Base-by-base conservation (phyloP, 2,329 filamentous ascomycete species). In the Trichoderma sp. region DNA sequence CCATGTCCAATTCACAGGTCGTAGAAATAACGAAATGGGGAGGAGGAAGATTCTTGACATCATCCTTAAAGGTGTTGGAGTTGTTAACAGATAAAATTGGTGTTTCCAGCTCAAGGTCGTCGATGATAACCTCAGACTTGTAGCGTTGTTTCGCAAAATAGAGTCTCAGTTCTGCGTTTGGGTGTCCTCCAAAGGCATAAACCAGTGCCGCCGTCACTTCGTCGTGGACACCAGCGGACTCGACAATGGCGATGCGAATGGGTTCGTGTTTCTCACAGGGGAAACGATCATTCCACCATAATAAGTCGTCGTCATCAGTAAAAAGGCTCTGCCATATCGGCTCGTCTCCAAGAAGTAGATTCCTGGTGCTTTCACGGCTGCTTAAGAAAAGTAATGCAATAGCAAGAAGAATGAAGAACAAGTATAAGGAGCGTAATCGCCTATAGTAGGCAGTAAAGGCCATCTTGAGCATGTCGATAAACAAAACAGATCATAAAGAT, bases 131-230 rank as follows among this genome's bases (percentile, higher is more conserved):
- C 29, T 66, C 63, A 58, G 63, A 66, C 53, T 66, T 43, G 53
- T 66, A 66, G 33, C 63, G 52, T 27, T 66, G 63, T 16, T 13
- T 29, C n/a, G 63, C 63, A 37, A 66, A 66, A 13, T 66, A 66
- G 24, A 66, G 63, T 21, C 63, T 47, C 27, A 66, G 21, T 29
- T 66, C 63, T 35, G 63, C 63, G 35, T 66, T 66, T 21, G 63
- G 63, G 29, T 66, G 63, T 49, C 63, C 63, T n/a, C 63, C 63
- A 66, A 66, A 66, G 14, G 63, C 63, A 31, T 66, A 66, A n/a
- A 66, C 63, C 63, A 66, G 29, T n/a, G 63, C 63, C 24, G 63
- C 63, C 10, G 63, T 66, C 37, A 66, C 63, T 40, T 66, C 63
- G 40, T 66, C 63, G 3, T 66, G 63, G 27, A 66, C 63, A 14